phyloP scores from a whole-genome alignment of 1,284 basidiomycete species.

The Heterobasidion irregulare region DNA sequence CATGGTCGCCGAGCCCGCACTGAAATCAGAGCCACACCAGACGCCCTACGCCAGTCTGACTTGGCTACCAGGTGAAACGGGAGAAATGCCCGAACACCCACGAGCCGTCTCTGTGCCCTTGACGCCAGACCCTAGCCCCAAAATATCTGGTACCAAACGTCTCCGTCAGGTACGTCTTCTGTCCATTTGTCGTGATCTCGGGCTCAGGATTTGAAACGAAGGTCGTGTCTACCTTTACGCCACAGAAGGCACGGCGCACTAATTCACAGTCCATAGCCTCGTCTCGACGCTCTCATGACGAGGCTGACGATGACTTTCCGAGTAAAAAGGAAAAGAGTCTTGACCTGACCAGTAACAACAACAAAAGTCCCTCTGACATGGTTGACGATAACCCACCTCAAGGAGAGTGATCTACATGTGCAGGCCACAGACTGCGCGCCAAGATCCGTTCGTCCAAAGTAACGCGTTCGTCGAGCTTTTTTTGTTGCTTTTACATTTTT shows the following conservation, averaged over 20 bases:
- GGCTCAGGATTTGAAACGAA: background rate
- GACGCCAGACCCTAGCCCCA: background rate
- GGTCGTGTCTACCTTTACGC: background rate
- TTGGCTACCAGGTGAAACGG: background rate
- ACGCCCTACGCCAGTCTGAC: too few relatives aligned
- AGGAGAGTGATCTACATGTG: too few relatives aligned
- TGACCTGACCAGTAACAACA: background rate
- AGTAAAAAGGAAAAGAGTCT: too few relatives aligned
- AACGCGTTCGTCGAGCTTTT: too few relatives aligned
- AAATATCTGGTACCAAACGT: background rate
- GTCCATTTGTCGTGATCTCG: background rate
- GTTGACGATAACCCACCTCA: too few relatives aligned
- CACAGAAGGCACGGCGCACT: background rate
- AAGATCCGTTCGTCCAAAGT: too few relatives aligned
- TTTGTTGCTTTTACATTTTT: too few relatives aligned
- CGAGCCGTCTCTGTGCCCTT: background rate
- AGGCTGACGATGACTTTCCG: background rate
- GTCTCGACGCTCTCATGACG: background rate
- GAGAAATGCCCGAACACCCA: background rate
- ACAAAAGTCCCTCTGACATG: background rate
- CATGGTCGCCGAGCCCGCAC: too few relatives aligned
- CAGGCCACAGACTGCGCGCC: too few relatives aligned
- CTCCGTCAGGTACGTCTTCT: background rate
- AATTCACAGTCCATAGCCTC: background rate
- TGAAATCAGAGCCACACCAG: too few relatives aligned